Evolutionary conservation across 345 rosid species (phyloP).

Genomic region (Eucalyptus pauciflora): DNA sequence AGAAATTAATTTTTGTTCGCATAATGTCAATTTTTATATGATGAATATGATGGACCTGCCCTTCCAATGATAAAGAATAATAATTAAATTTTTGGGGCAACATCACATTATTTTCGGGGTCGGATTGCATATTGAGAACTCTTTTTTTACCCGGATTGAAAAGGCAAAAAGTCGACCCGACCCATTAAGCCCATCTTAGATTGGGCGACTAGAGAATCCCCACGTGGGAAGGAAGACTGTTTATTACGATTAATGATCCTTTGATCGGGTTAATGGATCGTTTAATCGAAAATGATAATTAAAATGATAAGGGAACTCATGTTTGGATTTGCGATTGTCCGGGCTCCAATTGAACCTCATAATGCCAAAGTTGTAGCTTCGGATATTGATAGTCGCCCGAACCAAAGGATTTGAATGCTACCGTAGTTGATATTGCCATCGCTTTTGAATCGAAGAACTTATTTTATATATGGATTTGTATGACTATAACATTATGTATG

Average conservation of each 20-base stretch:
- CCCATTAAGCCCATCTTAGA: background rate
- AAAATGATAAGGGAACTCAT: background rate
- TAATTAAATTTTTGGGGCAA: background rate
- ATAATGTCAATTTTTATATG: background rate
- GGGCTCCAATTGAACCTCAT: fast-evolving
- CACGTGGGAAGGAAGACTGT: fast-evolving
- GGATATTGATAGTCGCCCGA: fast-evolving
- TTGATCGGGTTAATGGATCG: fast-evolving
- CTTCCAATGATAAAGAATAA: background rate
- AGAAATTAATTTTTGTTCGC: background rate
- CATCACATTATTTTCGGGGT: background rate
- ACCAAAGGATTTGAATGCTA: background rate
- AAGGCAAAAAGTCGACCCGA: background rate
- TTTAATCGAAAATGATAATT: background rate
- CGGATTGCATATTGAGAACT: background rate
- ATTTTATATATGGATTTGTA: background rate
- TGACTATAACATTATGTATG: background rate
- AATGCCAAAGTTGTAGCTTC: background rate
- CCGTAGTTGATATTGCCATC: background rate
- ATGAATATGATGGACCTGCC: background rate
- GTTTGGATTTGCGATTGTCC: fast-evolving
- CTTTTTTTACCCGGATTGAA: background rate
- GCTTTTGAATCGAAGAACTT: fast-evolving
- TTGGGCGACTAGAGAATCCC: background rate
- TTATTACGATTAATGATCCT: background rate